Evolutionary conservation across 2,329 filamentous ascomycete genomes (phyloP).

Genomic region (Aspergillus candidus): DNA sequence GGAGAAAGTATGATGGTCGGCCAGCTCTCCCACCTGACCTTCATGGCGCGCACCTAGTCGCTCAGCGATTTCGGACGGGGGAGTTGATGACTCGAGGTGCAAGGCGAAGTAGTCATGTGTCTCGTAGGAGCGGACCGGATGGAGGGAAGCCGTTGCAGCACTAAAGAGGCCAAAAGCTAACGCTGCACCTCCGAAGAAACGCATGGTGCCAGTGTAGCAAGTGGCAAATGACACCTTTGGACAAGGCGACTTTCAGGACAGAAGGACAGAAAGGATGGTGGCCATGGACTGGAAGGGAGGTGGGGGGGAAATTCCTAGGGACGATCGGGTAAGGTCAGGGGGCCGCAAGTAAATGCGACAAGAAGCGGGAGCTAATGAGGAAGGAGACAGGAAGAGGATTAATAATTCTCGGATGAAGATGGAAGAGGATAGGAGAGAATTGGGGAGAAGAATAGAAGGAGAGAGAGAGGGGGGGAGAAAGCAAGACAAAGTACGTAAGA

Average conservation of each 20-base stretch:
- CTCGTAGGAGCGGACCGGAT: slow-evolving; percentile 62
- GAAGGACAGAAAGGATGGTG: slow-evolving; percentile 11
- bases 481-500: background rate
- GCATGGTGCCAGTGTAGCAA: slow-evolving; percentile 15
- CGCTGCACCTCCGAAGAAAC: slow-evolving; percentile 16
- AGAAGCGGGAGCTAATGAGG: too few species aligned
- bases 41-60: slow-evolving; percentile 73
- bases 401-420: too few species aligned
- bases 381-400: too few species aligned
- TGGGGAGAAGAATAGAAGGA: background rate
- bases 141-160: slow-evolving; percentile 44
- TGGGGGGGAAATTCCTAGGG: too few species aligned
- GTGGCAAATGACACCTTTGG: slow-evolving; percentile 4
- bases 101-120: slow-evolving; percentile 89
- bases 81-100: slow-evolving; percentile 62
- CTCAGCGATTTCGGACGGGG: slow-evolving; percentile 62
- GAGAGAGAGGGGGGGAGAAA: background rate
- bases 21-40: slow-evolving; percentile 70
- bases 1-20: slow-evolving; percentile 79
- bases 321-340: too few species aligned
- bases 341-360: too few species aligned
- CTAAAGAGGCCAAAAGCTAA: slow-evolving; percentile 32
- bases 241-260: slow-evolving; percentile 5
- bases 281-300: slow-evolving; percentile 11
- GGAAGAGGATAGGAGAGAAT: background rate